Evolutionary conservation across 2,329 filamentous ascomycete species (phyloP).

Genomic region (Tolypocladium ovalisporum): DNA sequence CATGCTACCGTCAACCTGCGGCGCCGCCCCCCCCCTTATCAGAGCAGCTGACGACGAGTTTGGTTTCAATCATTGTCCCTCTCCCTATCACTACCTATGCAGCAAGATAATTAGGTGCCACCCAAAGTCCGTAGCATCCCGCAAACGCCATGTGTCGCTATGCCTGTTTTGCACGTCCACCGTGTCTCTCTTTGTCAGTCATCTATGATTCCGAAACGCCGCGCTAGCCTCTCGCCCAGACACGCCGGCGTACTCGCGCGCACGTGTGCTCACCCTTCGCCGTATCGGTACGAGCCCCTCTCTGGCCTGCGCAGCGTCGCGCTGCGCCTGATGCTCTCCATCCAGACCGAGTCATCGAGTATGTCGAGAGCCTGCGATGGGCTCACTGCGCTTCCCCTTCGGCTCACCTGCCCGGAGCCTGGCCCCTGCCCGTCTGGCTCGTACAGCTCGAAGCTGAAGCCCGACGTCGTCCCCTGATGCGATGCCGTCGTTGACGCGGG

Average conservation of each 20-base stretch:
- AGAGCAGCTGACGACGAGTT: not conserved
- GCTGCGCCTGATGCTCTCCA: slow-evolving; percentile 81
- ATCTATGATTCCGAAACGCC: not conserved
- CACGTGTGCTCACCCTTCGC: slow-evolving; percentile 10
- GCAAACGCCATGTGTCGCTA: not conserved
- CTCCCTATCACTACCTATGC: not conserved
- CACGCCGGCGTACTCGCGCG: too few species aligned
- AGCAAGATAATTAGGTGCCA: not conserved
- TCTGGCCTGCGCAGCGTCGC: slow-evolving; percentile 53
- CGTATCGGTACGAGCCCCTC: slow-evolving; percentile 20
- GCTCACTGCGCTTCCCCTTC: slow-evolving; percentile 59
- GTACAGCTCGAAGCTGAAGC: slow-evolving; percentile 48
- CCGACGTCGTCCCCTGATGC: slow-evolving; percentile 35
- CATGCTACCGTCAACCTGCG: not conserved
- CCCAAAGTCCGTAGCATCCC: not conserved
- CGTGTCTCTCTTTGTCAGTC: not conserved
- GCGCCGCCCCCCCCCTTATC: not conserved
- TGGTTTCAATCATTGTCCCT: not conserved
- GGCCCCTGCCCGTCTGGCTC: slow-evolving; percentile 25
- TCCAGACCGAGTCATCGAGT: slow-evolving; percentile 84
- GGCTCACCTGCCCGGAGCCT: slow-evolving; percentile 31
- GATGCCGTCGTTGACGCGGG: slow-evolving; percentile 25
- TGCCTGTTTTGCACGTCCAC: not conserved
- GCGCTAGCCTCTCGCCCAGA: not conserved
- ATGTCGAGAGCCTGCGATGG: slow-evolving; percentile 72